Evolutionary conservation across 1,139 yeast species (phyloP).

Genomic region (Suhomyces panamericanus): DNA sequence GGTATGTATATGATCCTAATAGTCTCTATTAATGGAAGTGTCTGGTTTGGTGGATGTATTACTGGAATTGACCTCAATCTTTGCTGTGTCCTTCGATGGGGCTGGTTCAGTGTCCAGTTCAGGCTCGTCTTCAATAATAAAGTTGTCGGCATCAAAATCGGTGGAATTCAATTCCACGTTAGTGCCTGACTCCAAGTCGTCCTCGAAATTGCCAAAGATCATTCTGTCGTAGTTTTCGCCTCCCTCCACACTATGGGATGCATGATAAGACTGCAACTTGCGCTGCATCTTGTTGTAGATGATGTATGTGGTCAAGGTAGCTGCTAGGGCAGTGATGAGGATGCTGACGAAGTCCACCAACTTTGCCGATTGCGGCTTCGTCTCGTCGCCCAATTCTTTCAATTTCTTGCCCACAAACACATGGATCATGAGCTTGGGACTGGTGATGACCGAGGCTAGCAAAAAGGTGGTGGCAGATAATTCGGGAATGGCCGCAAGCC

Average conservation of each 20-base stretch:
- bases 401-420: constrained; percentile 79
- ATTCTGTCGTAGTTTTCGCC: constrained; percentile 26
- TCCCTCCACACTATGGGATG: constrained; percentile 11
- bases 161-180: constrained; percentile 37
- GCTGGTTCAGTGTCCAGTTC: constrained; percentile 11
- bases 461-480: constrained; percentile 61
- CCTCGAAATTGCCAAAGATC: constrained; percentile 44
- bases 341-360: constrained; percentile 66
- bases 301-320: constrained; percentile 65
- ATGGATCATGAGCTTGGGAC: constrained; percentile 80
- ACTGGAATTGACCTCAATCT: constrained; percentile 3
- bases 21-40: too few relatives aligned
- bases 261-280: constrained; percentile 37
- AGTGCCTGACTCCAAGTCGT: constrained; percentile 33
- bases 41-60: too few relatives aligned
- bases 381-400: constrained; percentile 63
- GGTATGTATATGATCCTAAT: too few relatives aligned
- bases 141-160: constrained; percentile 40
- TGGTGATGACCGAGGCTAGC: constrained; percentile 69
- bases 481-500: constrained; percentile 82
- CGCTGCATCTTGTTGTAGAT: constrained; percentile 63
- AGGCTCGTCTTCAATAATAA: constrained; percentile 33
- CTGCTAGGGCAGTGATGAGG: constrained; percentile 54
- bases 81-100: neutral
- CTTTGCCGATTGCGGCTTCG: constrained; percentile 52